phyloP scores from a whole-genome alignment of 176 grass and related monocot genomes.

The Bonia amplexicaulis region DNA sequence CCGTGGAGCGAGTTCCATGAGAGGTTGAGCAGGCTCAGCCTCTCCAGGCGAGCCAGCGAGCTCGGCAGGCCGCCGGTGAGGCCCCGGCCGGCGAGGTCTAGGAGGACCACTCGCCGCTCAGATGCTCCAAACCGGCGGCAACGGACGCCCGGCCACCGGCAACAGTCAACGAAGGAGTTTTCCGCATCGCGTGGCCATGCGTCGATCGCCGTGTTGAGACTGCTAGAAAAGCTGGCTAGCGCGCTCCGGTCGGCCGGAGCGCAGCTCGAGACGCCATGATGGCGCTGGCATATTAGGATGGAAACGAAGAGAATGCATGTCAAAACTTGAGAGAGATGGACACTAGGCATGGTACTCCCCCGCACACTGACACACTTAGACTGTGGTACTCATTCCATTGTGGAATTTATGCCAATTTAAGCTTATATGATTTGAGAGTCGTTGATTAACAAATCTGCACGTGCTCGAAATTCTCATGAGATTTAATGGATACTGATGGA shows the following conservation, averaged over 20 bases:
- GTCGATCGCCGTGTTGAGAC: not conserved
- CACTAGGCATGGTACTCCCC: no score
- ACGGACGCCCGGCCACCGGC: not conserved
- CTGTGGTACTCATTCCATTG: no score
- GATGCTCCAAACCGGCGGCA: not conserved
- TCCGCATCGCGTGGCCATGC: not conserved
- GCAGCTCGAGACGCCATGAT: not conserved
- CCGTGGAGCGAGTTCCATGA: constrained; percentile 20
- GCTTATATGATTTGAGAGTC: no score
- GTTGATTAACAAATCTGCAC: no score
- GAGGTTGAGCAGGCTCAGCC: constrained; percentile 23
- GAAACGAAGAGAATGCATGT: not conserved
- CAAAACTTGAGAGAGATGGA: no score
- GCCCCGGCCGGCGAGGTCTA: not conserved
- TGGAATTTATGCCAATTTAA: no score
- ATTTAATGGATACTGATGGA: no score
- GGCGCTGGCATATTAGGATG: not conserved
- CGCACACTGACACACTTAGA: no score
- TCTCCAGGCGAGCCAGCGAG: not conserved
- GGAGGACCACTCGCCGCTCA: not conserved
- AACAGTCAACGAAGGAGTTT: not conserved
- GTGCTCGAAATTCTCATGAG: no score
- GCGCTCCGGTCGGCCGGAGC: not conserved
- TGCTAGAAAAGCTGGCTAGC: not conserved
- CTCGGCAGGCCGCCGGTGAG: not conserved